Evolutionary conservation across 2,329 filamentous ascomycete species (phyloP), one percentile per base, ranked within the genome.

Genomic region (Diaporthe sp.): DNA sequence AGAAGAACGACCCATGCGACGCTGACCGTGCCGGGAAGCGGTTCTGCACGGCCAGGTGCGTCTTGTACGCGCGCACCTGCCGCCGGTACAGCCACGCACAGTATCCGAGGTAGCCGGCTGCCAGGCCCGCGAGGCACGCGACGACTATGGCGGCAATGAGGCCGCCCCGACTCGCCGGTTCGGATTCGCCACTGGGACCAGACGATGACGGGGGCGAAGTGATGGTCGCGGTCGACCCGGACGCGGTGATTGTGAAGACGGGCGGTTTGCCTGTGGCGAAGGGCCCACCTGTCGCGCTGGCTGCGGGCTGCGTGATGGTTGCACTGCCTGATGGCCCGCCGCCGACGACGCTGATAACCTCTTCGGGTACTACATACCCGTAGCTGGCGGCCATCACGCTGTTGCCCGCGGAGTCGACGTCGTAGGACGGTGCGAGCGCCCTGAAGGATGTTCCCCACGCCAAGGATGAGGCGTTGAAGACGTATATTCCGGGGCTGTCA

Each of bases 71-170:
- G 40, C 85, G 83, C 22, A 95, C 88, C 81, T 94, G 93, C 66
- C 92, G 91, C 38, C 92, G 88, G 85, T 95, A 95, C 10, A 95
- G 85, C 90, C 92, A 95, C 25, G 90, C 88, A 82, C 92, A 94
- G 85, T 93, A 94, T 60, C 90, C 92, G 17, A 94, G 87, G 81
- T 94, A 94, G 2, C 85, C 84, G 2, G 91, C 92, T 0, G 91
- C 79, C 25, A 93, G 78, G 64, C 90, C 90, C 6, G 93, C 86
- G 5, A 92, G 79, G n/a, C 91, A 92, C 0, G 93, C 93, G 42
- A 95, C 85, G 28, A 92, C 83, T 35, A 86, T 85, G 2, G 86
- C 86, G 22, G 85, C 85, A 68, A 89, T 86, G 19, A 87, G 84
- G 0, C 82, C 80, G 40, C 82, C 84, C 17, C 80, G 79, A 2